Evolutionary conservation across 371 early-diverging fungal genomes (phyloP), one percentile per base, ranked within the genome.

Genomic region (Actinomortierella wolfii): DNA sequence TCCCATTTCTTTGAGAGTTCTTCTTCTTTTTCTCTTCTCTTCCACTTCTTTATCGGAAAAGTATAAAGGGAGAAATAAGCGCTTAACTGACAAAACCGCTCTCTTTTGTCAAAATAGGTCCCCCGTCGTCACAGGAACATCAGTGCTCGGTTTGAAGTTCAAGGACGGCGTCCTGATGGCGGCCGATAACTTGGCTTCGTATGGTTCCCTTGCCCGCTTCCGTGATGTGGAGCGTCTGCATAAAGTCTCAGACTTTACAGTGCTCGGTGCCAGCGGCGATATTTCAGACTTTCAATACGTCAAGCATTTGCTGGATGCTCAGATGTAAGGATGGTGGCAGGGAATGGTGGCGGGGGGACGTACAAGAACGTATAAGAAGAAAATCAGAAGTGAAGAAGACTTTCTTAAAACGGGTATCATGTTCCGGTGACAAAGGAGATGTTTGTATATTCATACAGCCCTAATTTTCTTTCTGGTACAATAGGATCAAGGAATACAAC

Each of bases 141-240:
- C 98, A 28, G 92, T 97, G 42, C 76, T 98, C 48, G 99, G 91
- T 45, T 81, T 99, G 78, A 93, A 93, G 78, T 99, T 92, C 86
- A 97, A 94, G 78, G 97, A 96, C 67, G 99, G 99, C 59, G 85
- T 99, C 52, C 96, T 99, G 91, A 87, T 98, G 83, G 95, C 97
- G 13, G 94, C 98, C 14, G 99, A 99, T 78, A 93, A 91, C 76
- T 84, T 97, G 46, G 98, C 93, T 26, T 97, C 98, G 25, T 99
- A 97, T 78, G 99, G 99, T 51, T 92, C 93, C 24, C 78, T 98
- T 67, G 96, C 98, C 40, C 92, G 96, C 57, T 96, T 95, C 90
- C 92, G 93, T 56, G 92, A 95, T 78, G 88, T 94, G 53, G 86
- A 93, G 71, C 88, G 99, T 59, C 77, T 99, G 64, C 77, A 86